These are phyloP conservation scores for Talaromyces sp. DNA, from an alignment of 2,329 filamentous ascomycete species.

Conservation along the genomic window DNA sequence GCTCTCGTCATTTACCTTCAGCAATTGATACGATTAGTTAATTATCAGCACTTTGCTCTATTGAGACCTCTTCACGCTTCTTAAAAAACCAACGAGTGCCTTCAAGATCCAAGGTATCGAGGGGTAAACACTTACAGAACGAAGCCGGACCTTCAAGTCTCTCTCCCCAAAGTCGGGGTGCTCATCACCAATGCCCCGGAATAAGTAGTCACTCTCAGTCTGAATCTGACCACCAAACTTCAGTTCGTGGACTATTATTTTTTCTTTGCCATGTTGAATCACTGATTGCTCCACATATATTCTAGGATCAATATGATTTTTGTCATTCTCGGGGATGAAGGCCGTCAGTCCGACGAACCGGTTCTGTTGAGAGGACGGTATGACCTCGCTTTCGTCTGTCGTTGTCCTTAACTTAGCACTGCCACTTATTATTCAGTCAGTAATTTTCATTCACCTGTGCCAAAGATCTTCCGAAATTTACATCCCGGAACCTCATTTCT, in stretches of 20 bases:
- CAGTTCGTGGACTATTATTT: constrained; percentile 21
- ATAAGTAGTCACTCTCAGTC: constrained; percentile 20
- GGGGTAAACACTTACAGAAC: constrained; percentile 17
- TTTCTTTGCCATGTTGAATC: constrained; percentile 11
- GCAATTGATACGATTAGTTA: too few relatives aligned
- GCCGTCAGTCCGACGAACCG: constrained; percentile 5
- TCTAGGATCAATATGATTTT: constrained; percentile 16
- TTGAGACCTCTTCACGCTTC: too few relatives aligned
- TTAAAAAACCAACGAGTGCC: too few relatives aligned
- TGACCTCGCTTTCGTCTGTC: constrained; percentile 10
- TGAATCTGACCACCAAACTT: constrained; percentile 18
- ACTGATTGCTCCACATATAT: constrained; percentile 22
- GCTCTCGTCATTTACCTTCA: background rate
- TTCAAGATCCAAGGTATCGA: too few relatives aligned
- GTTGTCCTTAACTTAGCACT: background rate
- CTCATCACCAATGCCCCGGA: constrained; percentile 22
- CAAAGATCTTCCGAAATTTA: constrained; percentile 21
- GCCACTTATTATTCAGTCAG: background rate
- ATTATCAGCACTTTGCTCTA: background rate
- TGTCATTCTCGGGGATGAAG: constrained; percentile 8
- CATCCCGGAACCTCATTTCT: constrained; percentile 20
- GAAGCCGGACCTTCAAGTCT: constrained; percentile 19
- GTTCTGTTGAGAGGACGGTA: background rate
- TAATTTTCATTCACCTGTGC: constrained; percentile 17
- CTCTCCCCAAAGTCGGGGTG: constrained; percentile 19